Conservation (phyloP, 1,139 yeast genomes). For the Hyphopichia fennica region DNA sequence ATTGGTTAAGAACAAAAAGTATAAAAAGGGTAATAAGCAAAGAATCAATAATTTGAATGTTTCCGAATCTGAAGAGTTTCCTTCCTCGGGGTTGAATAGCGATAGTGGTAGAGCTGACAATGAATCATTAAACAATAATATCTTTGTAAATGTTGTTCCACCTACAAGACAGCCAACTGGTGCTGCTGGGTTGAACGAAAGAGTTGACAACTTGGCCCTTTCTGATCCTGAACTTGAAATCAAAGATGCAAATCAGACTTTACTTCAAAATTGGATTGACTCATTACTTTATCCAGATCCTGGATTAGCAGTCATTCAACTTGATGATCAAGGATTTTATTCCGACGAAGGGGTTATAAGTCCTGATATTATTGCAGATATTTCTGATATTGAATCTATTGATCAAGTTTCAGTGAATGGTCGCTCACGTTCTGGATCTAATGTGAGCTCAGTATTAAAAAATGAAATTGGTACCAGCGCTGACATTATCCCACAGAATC, state of each 20-base stretch:
- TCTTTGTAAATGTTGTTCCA: constrained; percentile 18
- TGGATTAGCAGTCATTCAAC: constrained; percentile 20
- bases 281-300: constrained; percentile 33
- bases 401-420: neutral
- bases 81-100: neutral
- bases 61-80: constrained; percentile 1
- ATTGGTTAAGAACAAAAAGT: constrained; percentile 20
- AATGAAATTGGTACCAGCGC: neutral
- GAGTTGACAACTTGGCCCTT: constrained; percentile 12
- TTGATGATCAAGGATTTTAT: constrained; percentile 48
- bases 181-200: constrained; percentile 5
- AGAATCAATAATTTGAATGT: neutral
- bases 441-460: neutral
- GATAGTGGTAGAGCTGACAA: neutral
- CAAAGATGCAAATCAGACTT: constrained; percentile 10
- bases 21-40: constrained; percentile 6
- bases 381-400: constrained; percentile 31
- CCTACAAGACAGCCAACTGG: constrained; percentile 16
- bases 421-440: constrained; percentile 2
- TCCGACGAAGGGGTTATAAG: constrained; percentile 23
- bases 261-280: constrained; percentile 29
- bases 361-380: constrained; percentile 17
- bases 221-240: constrained; percentile 11
- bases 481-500: neutral
- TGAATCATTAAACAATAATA: neutral